These are phyloP conservation scores for Cryptosporidium parvum DNA, from an alignment of 169 alveolate species.

Conservation along the genomic window DNA sequence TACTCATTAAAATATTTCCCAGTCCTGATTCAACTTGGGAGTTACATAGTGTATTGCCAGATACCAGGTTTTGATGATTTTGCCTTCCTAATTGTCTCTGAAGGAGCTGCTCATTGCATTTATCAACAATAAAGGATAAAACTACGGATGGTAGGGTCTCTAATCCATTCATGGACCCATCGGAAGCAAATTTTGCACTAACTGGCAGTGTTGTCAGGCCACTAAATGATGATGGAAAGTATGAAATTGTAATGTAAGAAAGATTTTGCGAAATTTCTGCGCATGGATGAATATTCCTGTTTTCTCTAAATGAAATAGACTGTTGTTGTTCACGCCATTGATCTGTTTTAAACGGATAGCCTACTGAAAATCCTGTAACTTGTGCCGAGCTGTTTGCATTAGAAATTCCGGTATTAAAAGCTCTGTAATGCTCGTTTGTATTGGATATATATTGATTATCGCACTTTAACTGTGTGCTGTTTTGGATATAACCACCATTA, in stretches of 20 bases:
- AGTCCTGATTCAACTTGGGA: conserved; percentile 75
- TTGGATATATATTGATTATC: conserved; percentile 36
- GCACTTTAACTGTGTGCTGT: conserved; percentile 21
- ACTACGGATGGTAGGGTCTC: conserved; percentile 74
- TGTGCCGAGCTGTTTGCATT: conserved; percentile 22
- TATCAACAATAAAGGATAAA: conserved; percentile 69
- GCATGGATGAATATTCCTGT: background rate
- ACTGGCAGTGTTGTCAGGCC: conserved; percentile 65
- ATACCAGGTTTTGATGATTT: background rate
- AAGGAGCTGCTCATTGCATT: conserved; percentile 54
- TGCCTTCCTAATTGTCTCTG: conserved; percentile 64
- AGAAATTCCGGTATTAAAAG: conserved; percentile 14
- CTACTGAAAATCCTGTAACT: conserved; percentile 30
- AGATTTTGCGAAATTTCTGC: conserved; percentile 42
- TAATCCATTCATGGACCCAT: conserved; percentile 64
- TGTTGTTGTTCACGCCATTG: conserved; percentile 61
- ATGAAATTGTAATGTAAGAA: conserved; percentile 65
- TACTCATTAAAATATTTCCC: conserved; percentile 32
- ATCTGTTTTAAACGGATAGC: conserved; percentile 41
- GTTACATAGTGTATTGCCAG: background rate
- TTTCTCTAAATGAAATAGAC: conserved; percentile 13
- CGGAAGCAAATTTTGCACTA: conserved; percentile 69
- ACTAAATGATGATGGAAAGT: conserved; percentile 70
- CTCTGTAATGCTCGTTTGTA: background rate
- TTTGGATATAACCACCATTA: conserved; percentile 43